Conservation (phyloP, 169 alveolate species). For the Cryptosporidium canis region DNA sequence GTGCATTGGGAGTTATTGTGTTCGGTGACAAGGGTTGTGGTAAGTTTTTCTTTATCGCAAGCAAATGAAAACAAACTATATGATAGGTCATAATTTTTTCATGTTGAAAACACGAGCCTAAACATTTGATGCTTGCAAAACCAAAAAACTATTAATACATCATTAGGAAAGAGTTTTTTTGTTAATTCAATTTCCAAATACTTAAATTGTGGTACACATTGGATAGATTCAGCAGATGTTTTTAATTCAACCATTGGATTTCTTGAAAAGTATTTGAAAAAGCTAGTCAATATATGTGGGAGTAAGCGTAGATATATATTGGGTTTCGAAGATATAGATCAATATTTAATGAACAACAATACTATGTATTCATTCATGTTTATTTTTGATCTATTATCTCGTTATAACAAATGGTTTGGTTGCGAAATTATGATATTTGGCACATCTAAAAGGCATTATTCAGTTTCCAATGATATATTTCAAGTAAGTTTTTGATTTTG, state of each 20-base stretch:
- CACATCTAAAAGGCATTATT: not conserved
- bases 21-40: constrained; percentile 61
- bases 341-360: not conserved
- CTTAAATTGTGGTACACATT: not conserved
- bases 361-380: not conserved
- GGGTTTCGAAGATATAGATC: constrained; percentile 48
- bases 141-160: not conserved
- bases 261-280: not conserved
- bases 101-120: constrained; percentile 67
- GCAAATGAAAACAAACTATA: constrained; percentile 31
- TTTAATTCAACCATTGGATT: constrained; percentile 36
- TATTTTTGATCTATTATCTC: constrained; percentile 35
- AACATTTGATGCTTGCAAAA: constrained; percentile 28
- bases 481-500: constrained; percentile 39
- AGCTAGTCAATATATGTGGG: not conserved
- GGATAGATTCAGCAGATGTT: constrained; percentile 22
- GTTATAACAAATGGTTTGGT: constrained; percentile 42
- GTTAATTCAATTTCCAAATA: not conserved
- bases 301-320: not conserved
- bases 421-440: constrained; percentile 30
- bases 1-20: not conserved
- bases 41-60: constrained; percentile 4
- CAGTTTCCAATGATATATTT: not conserved
- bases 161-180: constrained; percentile 46
- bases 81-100: constrained; percentile 53